Evolutionary conservation across 352 stramenopile genomes (phyloP).

Genomic region (Saprolegnia parasitica): DNA sequence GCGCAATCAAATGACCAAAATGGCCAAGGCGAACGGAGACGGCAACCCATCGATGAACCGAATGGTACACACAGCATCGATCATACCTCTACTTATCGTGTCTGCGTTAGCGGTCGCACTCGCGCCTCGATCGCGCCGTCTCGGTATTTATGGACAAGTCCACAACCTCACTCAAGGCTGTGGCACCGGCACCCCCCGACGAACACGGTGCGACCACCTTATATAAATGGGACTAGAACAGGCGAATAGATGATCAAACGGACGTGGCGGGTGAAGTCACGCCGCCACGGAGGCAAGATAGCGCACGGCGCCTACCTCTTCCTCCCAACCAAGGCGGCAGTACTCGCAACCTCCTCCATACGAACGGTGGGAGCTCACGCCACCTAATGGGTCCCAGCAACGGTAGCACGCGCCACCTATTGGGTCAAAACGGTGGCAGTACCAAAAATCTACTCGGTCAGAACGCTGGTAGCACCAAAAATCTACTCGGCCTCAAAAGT

Average conservation of each 20-base stretch:
- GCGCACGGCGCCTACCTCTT: no score
- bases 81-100: neutral
- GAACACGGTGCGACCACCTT: neutral
- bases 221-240: no score
- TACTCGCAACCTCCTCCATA: no score
- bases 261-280: neutral
- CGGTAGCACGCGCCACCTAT: neutral
- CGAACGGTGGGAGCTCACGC: neutral
- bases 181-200: neutral
- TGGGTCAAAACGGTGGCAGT: neutral
- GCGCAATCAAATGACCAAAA: constrained; percentile 34
- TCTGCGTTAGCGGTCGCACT: neutral
- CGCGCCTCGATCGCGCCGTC: neutral
- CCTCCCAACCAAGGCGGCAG: no score
- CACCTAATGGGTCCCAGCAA: neutral
- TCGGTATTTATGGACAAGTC: neutral
- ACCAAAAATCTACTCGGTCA: no score
- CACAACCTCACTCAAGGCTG: neutral
- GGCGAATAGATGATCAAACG: neutral
- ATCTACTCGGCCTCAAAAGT: no score
- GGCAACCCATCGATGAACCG: neutral
- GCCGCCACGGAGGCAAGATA: no score
- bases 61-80: neutral
- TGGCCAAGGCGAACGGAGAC: constrained; percentile 12
- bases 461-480: no score